phyloP scores from a whole-genome alignment of 345 rosid species.

The Clausena lansium region DNA sequence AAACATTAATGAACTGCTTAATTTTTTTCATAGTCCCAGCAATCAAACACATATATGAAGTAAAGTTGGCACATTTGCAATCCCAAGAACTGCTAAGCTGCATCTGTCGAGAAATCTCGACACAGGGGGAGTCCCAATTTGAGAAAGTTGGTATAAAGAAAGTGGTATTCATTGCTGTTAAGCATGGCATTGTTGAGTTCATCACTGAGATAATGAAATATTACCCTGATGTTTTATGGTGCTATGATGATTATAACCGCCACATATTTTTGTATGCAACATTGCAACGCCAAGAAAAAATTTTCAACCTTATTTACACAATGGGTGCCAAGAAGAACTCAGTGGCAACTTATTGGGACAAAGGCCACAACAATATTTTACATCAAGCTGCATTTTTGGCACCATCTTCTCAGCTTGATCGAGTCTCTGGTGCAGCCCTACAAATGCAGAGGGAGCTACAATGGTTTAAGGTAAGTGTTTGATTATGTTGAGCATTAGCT shows the following conservation, averaged over 20 bases:
- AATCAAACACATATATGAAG: slow-evolving; percentile 39
- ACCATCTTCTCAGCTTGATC: slow-evolving; percentile 57
- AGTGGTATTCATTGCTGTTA: slow-evolving; percentile 53
- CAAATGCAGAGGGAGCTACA: slow-evolving; percentile 85
- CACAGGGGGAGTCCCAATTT: slow-evolving; percentile 25
- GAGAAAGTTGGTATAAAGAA: slow-evolving; percentile 32
- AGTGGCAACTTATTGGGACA: slow-evolving; percentile 34
- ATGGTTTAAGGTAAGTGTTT: slow-evolving; percentile 77
- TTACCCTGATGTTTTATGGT: slow-evolving; percentile 61
- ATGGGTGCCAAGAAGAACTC: slow-evolving; percentile 61
- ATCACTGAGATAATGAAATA: slow-evolving; percentile 48
- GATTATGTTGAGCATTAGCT: neutral
- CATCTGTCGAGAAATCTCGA: slow-evolving; percentile 52
- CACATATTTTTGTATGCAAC: slow-evolving; percentile 58
- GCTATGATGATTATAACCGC: slow-evolving; percentile 35
- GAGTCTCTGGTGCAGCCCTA: slow-evolving; percentile 65
- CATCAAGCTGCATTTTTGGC: slow-evolving; percentile 66
- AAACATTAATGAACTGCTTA: neutral
- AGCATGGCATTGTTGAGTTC: slow-evolving; percentile 62
- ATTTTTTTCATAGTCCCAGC: slow-evolving; percentile 41
- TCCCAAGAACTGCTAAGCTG: slow-evolving; percentile 45
- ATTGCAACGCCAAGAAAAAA: slow-evolving; percentile 64
- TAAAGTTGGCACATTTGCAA: slow-evolving; percentile 51
- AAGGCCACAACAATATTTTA: slow-evolving; percentile 47
- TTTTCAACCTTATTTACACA: slow-evolving; percentile 60